Base-by-base conservation (phyloP, 2,329 filamentous ascomycete species). In the Byssochlamys sp. region DNA sequence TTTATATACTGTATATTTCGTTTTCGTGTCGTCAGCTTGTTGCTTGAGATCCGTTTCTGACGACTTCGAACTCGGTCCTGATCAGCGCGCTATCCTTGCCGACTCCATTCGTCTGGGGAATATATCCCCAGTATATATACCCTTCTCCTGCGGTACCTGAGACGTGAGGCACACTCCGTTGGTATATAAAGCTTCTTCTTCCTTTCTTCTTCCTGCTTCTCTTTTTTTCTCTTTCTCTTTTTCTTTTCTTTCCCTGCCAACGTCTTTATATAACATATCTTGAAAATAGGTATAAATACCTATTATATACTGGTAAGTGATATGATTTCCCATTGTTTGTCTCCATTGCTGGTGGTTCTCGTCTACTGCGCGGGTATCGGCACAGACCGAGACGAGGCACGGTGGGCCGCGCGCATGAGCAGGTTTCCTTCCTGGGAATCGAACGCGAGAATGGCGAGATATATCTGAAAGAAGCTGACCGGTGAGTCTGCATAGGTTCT, bases 1-100 rank as follows among this genome's bases (percentile, higher is more conserved):
- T 19, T 19, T 45, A 9, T 45, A 45, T 45, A 19, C n/a, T 45
- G 14, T 45, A 31, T 31, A 31, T 31, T 2, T 31, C 11, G 29
- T 31, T 31, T 31, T 10, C 19, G 19, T 19, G 19, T 19, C 19
- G 19, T 19, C 19, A 19, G 19, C 19, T 19, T 19, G 19, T 19
- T 19, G 19, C 19, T 19, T 62, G 5, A 64, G 58, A 58, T 73
- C 67, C 2, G 65, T 74, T 1, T 60, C 71, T n/a, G 59, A 65
- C 28, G 66, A 69, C 11, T 63, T 68, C 35, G 69, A 71, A 55
- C 60, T 71, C 35, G 65, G 63, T 57, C 63, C 65, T 0, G 63
- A 61, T 51, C 64, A 71, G 35, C 62, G 67, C n/a, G 59, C 61
- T 7, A 31, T 66, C 63, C 1, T 57, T 61, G 24, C 71, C 63